A percentile compares a stretch with the other conserved stretches of the same genome.
Conservation (phyloP, 257 asterid genomes). For the Nemophila menziesii region DNA sequence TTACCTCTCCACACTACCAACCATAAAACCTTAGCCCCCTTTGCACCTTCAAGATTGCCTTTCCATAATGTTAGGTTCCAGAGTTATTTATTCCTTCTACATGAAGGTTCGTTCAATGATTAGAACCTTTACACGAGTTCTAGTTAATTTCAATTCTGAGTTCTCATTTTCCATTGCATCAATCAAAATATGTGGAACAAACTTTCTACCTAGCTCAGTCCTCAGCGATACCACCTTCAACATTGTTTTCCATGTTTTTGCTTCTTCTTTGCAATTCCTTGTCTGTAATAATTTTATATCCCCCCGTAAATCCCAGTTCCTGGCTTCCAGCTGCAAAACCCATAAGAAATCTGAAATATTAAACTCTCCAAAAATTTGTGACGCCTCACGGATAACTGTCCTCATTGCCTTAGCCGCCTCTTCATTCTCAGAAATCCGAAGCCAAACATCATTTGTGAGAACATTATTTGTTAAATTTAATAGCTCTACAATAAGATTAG, state of each 20-base stretch:
- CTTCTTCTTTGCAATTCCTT: conserved; percentile 30
- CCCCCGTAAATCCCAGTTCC: conserved; percentile 62
- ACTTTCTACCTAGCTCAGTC: too few relatives aligned
- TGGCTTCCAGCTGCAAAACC: too few relatives aligned
- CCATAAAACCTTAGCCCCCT: too few relatives aligned
- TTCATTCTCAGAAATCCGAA: conserved; percentile 41
- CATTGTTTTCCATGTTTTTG: conserved; percentile 3
- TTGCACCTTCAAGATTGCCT: too few relatives aligned
- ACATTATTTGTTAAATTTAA: conserved; percentile 39
- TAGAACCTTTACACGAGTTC: conserved; percentile 60
- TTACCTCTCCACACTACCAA: too few relatives aligned
- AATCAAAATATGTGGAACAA: conserved; percentile 52
- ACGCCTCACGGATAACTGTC: conserved; percentile 36
- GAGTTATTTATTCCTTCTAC: too few relatives aligned
- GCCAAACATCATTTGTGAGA: conserved; percentile 54
- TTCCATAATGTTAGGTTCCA: too few relatives aligned
- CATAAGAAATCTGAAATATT: conserved; percentile 51
- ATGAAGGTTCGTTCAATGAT: conserved; percentile 60
- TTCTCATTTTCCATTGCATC: conserved; percentile 44
- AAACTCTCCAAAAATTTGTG: conserved; percentile 47
- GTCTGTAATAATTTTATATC: conserved; percentile 48
- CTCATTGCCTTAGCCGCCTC: conserved; percentile 40
- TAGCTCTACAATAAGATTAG: conserved; percentile 51
- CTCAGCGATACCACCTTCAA: conserved; percentile 8
- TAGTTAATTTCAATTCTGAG: conserved; percentile 33